Evolutionary conservation across 2,329 filamentous ascomycete genomes (phyloP).

Genomic region (Elsinoe australis): DNA sequence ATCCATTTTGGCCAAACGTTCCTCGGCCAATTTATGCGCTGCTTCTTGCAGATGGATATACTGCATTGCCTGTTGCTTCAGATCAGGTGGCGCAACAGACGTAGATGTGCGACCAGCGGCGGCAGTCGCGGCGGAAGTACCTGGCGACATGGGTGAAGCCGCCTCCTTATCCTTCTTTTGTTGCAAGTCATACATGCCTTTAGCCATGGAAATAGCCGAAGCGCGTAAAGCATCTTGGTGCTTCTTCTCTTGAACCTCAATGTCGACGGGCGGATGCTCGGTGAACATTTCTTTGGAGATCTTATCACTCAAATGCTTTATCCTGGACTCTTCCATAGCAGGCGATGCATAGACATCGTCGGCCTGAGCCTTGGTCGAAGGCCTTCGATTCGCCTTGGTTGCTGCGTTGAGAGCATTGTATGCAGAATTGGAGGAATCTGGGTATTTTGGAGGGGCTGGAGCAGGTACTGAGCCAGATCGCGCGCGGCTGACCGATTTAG

Average conservation of each 20-base stretch:
- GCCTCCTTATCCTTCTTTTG: conserved; percentile 46
- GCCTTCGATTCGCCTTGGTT: conserved; percentile 52
- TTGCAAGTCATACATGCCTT: conserved; percentile 73
- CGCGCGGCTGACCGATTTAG: conserved; percentile 62
- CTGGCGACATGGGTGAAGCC: conserved; percentile 22
- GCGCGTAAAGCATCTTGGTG: conserved; percentile 66
- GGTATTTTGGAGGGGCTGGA: conserved; percentile 39
- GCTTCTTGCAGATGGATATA: conserved; percentile 69
- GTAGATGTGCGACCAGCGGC: conserved; percentile 28
- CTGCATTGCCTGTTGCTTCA: conserved; percentile 46
- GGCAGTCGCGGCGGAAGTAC: conserved; percentile 23
- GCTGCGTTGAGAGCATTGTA: conserved; percentile 67
- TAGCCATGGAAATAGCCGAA: conserved; percentile 82
- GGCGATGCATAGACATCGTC: conserved; percentile 35
- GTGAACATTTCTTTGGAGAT: conserved; percentile 71
- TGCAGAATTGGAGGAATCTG: conserved; percentile 53
- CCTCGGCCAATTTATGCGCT: conserved; percentile 76
- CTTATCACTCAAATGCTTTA: conserved; percentile 59
- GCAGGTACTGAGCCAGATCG: conserved; percentile 55
- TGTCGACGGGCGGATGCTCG: conserved; percentile 61
- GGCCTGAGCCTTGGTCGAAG: conserved; percentile 28
- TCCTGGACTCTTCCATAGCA: conserved; percentile 53
- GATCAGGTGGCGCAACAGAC: conserved; percentile 35
- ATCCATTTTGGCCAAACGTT: conserved; percentile 72
- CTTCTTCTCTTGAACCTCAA: conserved; percentile 66